Percentiles rank a stretch among this genome's conserved stretches.
Evolutionary conservation across 2,329 filamentous ascomycete species (phyloP).

Genomic region (Aspergillus fumigatus): DNA sequence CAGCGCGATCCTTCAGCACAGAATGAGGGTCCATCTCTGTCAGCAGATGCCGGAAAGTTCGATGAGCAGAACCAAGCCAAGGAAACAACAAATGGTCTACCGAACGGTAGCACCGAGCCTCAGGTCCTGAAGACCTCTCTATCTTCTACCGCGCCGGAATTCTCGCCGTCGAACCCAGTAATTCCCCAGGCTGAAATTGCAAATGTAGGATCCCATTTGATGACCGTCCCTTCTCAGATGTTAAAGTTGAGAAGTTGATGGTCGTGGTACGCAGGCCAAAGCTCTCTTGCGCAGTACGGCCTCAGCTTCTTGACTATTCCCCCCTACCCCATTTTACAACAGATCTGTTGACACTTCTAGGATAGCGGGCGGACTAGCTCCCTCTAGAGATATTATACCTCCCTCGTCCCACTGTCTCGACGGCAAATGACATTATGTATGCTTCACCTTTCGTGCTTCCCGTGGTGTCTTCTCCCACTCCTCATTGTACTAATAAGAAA

Average conservation of each 20-base stretch:
- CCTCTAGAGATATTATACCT: slow-evolving; percentile 33
- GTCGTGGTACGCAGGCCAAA: slow-evolving; percentile 44
- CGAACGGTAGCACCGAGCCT: slow-evolving; percentile 39
- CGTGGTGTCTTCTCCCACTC: neutral
- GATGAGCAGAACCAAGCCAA: slow-evolving; percentile 37
- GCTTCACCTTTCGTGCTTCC: neutral
- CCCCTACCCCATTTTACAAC: slow-evolving; percentile 50
- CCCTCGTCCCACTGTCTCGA: slow-evolving; percentile 32
- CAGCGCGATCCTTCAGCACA: slow-evolving; percentile 70
- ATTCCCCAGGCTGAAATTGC: slow-evolving; percentile 29
- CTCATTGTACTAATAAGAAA: neutral
- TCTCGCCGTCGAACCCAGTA: slow-evolving; percentile 45
- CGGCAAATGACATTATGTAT: slow-evolving; percentile 1
- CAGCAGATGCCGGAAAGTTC: slow-evolving; percentile 18
- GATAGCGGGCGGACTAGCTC: slow-evolving; percentile 46
- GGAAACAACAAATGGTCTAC: slow-evolving; percentile 29
- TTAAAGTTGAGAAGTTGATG: slow-evolving; percentile 48
- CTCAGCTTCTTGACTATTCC: slow-evolving; percentile 37
- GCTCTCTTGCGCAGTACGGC: slow-evolving; percentile 27
- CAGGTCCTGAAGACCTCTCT: slow-evolving; percentile 48
- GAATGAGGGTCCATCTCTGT: slow-evolving; percentile 60
- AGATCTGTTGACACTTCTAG: slow-evolving; percentile 52
- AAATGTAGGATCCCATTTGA: slow-evolving; percentile 33
- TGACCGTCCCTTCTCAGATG: slow-evolving; percentile 41
- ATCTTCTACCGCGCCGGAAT: slow-evolving; percentile 61